Evolutionary conservation across 2,329 filamentous ascomycete genomes (phyloP).

Genomic region (Aspergillus fumigatus): DNA sequence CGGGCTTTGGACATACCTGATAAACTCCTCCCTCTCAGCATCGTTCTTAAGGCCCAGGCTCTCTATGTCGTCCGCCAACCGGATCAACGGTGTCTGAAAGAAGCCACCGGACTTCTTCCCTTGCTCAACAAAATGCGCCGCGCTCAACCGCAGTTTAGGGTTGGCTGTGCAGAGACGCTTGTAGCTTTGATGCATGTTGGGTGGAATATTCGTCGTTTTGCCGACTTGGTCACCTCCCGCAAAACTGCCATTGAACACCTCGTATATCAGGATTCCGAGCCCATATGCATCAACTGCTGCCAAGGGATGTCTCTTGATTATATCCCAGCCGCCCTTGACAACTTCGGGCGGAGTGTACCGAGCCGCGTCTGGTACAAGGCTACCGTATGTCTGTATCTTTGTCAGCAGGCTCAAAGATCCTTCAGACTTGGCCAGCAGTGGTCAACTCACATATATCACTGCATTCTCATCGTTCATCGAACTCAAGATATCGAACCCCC

Average conservation of each 20-base stretch:
- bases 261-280: slow-evolving; percentile 77
- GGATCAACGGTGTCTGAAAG: slow-evolving; percentile 89
- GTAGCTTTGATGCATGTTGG: slow-evolving; percentile 85
- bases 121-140: slow-evolving; percentile 84
- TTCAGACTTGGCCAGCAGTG: neutral
- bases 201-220: slow-evolving; percentile 80
- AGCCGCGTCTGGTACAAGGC: slow-evolving; percentile 76
- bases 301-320: slow-evolving; percentile 75
- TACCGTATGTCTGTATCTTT: slow-evolving; percentile 67
- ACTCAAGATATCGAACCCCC: slow-evolving; percentile 88
- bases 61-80: slow-evolving; percentile 87
- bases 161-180: slow-evolving; percentile 83
- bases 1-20: slow-evolving; percentile 53
- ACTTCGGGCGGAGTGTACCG: slow-evolving; percentile 86
- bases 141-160: slow-evolving; percentile 80
- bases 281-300: slow-evolving; percentile 83
- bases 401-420: slow-evolving; percentile 11
- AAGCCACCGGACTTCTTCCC: slow-evolving; percentile 77
- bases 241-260: slow-evolving; percentile 87
- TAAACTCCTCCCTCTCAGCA: slow-evolving; percentile 75
- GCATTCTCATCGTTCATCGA: slow-evolving; percentile 95
- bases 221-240: slow-evolving; percentile 71
- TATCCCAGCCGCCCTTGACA: slow-evolving; percentile 82
- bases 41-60: slow-evolving; percentile 85
- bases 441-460: slow-evolving; percentile 67